A percentile compares a stretch with the other conserved stretches of the same genome.
phyloP scores from a whole-genome alignment of 176 grass and related monocot genomes.

The Chloris gayana region DNA sequence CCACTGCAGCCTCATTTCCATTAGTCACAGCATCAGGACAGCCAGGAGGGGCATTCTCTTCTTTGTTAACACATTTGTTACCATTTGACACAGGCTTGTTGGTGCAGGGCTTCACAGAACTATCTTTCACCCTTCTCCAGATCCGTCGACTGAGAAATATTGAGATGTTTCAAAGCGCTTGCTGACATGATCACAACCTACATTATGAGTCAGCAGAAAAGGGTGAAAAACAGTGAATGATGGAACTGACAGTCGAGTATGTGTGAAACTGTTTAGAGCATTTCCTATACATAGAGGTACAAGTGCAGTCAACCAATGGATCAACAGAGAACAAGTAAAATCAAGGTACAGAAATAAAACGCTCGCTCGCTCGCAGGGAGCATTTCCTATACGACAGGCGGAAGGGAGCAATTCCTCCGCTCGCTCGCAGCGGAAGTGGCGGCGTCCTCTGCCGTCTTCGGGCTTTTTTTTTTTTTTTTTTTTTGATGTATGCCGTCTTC shows the following conservation, averaged over 20 bases:
- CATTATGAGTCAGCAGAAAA: constrained; percentile 2
- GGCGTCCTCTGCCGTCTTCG: constrained; percentile 1
- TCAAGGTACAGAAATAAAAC: neutral
- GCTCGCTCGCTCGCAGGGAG: neutral
- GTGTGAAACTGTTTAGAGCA: neutral
- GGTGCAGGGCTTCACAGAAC: constrained; percentile 34
- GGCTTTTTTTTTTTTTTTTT: too few species aligned
- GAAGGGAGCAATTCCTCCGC: neutral
- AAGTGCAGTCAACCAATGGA: constrained; percentile 12
- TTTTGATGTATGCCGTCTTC: too few species aligned
- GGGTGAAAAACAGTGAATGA: constrained; percentile 20
- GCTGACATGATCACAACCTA: constrained; percentile 52
- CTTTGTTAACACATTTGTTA: constrained; percentile 40
- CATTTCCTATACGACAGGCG: neutral
- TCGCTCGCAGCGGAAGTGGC: constrained; percentile 20
- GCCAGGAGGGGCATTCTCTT: constrained; percentile 41
- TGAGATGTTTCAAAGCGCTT: constrained; percentile 48
- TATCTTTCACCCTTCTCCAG: constrained; percentile 43
- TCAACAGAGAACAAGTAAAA: neutral
- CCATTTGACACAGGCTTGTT: constrained; percentile 43
- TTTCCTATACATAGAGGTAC: neutral
- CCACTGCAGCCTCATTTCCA: constrained; percentile 40
- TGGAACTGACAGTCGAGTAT: too few species aligned
- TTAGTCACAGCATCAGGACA: constrained; percentile 35
- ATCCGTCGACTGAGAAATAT: constrained; percentile 36